A percentile compares a stretch with the other conserved stretches of the same genome.
Conservation (phyloP, 805 yeast species). For the Saccharomycopsis synnaedendra region DNA sequence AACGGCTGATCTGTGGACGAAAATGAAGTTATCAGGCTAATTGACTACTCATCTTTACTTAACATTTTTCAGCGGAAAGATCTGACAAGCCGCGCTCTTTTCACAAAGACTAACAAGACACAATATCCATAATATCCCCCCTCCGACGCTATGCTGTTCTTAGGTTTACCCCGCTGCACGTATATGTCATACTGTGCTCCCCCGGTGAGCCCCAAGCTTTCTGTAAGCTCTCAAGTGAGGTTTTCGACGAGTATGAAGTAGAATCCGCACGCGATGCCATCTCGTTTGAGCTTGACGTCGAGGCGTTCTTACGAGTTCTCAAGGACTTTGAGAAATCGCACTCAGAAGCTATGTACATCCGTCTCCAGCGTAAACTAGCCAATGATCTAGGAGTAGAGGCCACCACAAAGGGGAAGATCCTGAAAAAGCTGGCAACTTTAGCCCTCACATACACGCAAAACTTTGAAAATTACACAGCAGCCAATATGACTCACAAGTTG, state of each 20-base stretch:
- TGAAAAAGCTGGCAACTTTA: conserved; percentile 36
- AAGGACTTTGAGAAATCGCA: conserved; percentile 43
- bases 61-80: not conserved
- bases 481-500: conserved; percentile 50
- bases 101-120: conserved; percentile 20
- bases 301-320: conserved; percentile 46
- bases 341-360: conserved; percentile 37
- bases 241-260: conserved; percentile 40
- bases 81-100: not conserved
- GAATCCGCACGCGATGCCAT: conserved; percentile 44
- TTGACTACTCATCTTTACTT: too few species aligned
- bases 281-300: conserved; percentile 51
- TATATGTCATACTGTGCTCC: conserved; percentile 41
- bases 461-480: conserved; percentile 21
- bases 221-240: conserved; percentile 39
- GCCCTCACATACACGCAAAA: conserved; percentile 43
- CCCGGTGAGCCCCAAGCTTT: conserved; percentile 56
- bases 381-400: conserved; percentile 20
- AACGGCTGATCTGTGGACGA: too few species aligned
- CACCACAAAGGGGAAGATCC: conserved; percentile 15
- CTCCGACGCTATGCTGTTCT: conserved; percentile 46
- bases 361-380: conserved; percentile 31
- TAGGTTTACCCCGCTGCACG: conserved; percentile 38
- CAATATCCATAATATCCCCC: conserved; percentile 37
- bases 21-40: too few species aligned